Evolutionary conservation across 768 basidiomycete genomes (phyloP).

Genomic region (Tylopilus rubrobrunneus): DNA sequence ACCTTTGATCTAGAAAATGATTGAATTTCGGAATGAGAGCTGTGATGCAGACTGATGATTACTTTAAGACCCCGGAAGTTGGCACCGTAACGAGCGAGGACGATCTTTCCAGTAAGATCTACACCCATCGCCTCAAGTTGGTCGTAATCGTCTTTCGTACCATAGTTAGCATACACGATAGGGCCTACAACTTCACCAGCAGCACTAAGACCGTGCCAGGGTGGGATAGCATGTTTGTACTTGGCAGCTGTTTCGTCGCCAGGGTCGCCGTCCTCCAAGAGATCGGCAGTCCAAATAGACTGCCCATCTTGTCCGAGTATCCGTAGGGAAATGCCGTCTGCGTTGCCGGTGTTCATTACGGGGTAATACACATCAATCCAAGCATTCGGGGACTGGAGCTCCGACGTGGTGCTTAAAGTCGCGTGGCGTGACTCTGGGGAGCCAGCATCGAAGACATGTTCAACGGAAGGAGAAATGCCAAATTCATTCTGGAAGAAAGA

Average conservation of each 20-base stretch:
- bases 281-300: constrained; percentile 62
- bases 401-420: constrained; percentile 52
- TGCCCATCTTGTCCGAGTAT: constrained; percentile 56
- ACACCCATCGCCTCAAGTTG: constrained; percentile 60
- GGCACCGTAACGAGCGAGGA: constrained; percentile 71
- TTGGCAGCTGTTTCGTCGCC: constrained; percentile 69
- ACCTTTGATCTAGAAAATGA: constrained; percentile 58
- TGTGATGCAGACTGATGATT: constrained; percentile 6
- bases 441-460: constrained; percentile 70
- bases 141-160: constrained; percentile 66
- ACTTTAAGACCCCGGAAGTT: constrained; percentile 87
- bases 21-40: not conserved
- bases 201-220: constrained; percentile 85
- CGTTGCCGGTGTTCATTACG: constrained; percentile 63
- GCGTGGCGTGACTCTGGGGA: constrained; percentile 61
- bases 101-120: constrained; percentile 73
- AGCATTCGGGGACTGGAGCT: constrained; percentile 49
- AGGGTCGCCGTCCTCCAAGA: constrained; percentile 67
- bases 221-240: constrained; percentile 61
- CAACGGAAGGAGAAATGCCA: constrained; percentile 36
- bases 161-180: constrained; percentile 78
- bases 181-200: constrained; percentile 71
- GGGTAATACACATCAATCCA: constrained; percentile 93
- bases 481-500: constrained; percentile 65
- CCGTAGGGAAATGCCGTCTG: constrained; percentile 62